Percentiles rank a stretch among this genome's conserved stretches.
phyloP scores from a whole-genome alignment of 2,329 filamentous ascomycete species.

The Blastomyces percursus region DNA sequence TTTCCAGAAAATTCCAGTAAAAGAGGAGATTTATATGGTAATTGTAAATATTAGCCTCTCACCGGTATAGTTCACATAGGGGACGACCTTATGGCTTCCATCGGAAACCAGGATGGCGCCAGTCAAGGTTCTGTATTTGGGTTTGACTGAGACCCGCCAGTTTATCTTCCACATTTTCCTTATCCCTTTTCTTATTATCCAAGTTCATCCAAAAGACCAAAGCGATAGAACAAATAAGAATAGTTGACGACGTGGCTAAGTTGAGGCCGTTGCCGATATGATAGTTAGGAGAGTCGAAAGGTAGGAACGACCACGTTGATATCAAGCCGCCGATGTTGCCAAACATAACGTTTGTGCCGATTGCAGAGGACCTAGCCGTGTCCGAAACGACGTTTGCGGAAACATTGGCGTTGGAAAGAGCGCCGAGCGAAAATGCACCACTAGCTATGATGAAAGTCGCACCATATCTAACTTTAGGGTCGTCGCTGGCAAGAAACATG shows the following conservation, averaged over 20 bases:
- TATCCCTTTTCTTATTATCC: constrained; percentile 50
- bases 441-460: constrained; percentile 11
- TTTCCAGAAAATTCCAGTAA: background rate
- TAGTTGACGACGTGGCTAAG: constrained; percentile 48
- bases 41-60: background rate
- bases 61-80: background rate
- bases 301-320: constrained; percentile 13
- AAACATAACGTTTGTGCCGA: constrained; percentile 11
- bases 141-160: constrained; percentile 43
- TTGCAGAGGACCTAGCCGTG: constrained; percentile 12
- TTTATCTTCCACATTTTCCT: constrained; percentile 45
- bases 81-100: constrained; percentile 40
- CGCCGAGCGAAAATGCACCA: constrained; percentile 9
- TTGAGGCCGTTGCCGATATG: constrained; percentile 63
- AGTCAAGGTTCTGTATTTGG: constrained; percentile 52
- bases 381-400: constrained; percentile 11
- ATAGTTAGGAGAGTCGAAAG: constrained; percentile 50
- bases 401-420: constrained; percentile 10
- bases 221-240: constrained; percentile 41
- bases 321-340: constrained; percentile 12
- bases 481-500: constrained; percentile 10
- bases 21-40: background rate
- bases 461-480: constrained; percentile 10
- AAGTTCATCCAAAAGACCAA: constrained; percentile 51
- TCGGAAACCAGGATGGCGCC: constrained; percentile 54